phyloP scores from a whole-genome alignment of 441 rosid genomes.

The Gossypium davidsonii region DNA sequence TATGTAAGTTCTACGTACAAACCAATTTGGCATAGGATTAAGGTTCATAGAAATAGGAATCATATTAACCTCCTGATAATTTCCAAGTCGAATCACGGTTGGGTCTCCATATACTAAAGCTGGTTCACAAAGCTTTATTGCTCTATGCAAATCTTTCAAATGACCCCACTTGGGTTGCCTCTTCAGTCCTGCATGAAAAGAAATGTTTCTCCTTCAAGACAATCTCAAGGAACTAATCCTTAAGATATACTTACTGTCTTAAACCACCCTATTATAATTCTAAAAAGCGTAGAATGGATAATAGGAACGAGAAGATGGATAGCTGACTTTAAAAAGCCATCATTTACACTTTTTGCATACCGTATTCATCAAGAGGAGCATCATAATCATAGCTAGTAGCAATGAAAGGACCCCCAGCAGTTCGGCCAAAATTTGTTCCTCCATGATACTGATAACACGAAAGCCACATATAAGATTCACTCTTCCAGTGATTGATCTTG shows the following conservation, averaged over 20 bases:
- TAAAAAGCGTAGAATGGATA: not conserved
- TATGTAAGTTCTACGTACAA: not conserved
- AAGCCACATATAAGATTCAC: conserved; percentile 18
- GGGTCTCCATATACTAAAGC: conserved; percentile 77
- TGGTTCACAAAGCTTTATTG: conserved; percentile 78
- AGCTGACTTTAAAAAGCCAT: not conserved
- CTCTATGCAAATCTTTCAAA: conserved; percentile 90
- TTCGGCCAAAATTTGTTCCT: conserved; percentile 95
- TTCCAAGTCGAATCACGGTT: conserved; percentile 63
- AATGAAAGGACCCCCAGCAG: conserved; percentile 99
- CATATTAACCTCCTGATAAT: conserved; percentile 62
- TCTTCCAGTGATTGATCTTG: not conserved
- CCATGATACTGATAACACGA: conserved; percentile 72
- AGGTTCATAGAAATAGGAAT: conserved; percentile 1
- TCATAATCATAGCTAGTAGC: conserved; percentile 96
- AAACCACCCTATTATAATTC: not conserved
- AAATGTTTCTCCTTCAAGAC: conserved; percentile 3
- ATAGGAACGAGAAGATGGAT: not conserved
- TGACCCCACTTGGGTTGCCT: conserved; percentile 99
- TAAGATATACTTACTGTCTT: not conserved
- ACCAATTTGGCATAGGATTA: not conserved
- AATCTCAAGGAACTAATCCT: not conserved
- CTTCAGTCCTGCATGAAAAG: conserved; percentile 46
- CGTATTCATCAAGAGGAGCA: conserved; percentile 96
- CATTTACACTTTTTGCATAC: conserved; percentile 28